These are phyloP conservation scores for Capsella rubella DNA, from an alignment of 441 rosid species.

Conservation along the genomic window DNA sequence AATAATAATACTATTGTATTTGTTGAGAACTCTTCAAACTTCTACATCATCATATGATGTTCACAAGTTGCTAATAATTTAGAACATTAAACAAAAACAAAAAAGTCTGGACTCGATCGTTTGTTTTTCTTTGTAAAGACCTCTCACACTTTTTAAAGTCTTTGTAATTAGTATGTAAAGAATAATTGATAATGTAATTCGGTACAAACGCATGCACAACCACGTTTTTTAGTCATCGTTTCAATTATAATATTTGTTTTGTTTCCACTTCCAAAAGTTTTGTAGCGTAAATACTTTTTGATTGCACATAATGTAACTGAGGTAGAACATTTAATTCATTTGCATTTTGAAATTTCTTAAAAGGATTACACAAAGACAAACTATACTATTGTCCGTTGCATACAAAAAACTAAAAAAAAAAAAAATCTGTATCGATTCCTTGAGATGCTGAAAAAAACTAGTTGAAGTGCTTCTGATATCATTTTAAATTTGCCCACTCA, in stretches of 20 bases:
- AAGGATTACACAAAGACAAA: not conserved
- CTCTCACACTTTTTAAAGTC: not conserved
- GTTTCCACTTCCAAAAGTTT: not conserved
- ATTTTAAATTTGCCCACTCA: slow-evolving; percentile 4
- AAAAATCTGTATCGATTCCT: not conserved
- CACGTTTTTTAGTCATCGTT: not conserved
- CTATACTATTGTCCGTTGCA: not conserved
- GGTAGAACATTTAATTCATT: not conserved
- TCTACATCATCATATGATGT: slow-evolving; percentile 31
- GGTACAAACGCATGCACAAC: slow-evolving; percentile 12
- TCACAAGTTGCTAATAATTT: slow-evolving; percentile 34
- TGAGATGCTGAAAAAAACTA: not conserved
- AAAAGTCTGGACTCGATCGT: not conserved
- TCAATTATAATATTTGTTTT: not conserved
- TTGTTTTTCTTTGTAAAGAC: slow-evolving; percentile 5
- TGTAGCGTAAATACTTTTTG: not conserved
- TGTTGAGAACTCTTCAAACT: slow-evolving; percentile 33
- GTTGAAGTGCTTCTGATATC: slow-evolving; percentile 2
- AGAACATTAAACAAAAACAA: not conserved
- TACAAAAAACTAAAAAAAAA: not conserved
- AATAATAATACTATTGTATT: slow-evolving; percentile 8
- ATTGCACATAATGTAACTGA: not conserved
- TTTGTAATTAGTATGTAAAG: not conserved
- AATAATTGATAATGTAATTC: slow-evolving; percentile 17
- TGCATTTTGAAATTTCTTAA: not conserved